These are phyloP conservation scores for Mycena pura DNA, from an alignment of 768 basidiomycete genomes.

Conservation along the genomic window DNA sequence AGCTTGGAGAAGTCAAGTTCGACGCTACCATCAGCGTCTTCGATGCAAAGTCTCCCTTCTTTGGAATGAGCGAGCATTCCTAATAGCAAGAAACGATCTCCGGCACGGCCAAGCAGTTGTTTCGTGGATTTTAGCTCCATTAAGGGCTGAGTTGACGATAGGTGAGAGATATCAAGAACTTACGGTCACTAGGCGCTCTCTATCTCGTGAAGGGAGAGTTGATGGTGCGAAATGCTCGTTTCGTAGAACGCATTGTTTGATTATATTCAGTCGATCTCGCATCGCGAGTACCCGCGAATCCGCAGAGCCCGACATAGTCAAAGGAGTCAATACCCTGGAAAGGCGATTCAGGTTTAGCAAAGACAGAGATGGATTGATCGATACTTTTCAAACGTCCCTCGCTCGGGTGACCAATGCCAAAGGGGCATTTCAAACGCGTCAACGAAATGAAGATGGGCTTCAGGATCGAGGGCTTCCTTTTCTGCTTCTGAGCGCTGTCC, in stretches of 20 bases:
- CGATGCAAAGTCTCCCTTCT: slow-evolving; percentile 89
- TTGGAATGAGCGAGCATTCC: slow-evolving; percentile 92
- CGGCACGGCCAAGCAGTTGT: slow-evolving; percentile 89
- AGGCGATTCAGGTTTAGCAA: slow-evolving; percentile 1
- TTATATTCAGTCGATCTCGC: slow-evolving; percentile 87
- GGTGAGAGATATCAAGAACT: slow-evolving; percentile 27
- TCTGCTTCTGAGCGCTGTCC: slow-evolving; percentile 56
- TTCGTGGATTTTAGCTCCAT: slow-evolving; percentile 90
- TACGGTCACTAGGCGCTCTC: slow-evolving; percentile 88
- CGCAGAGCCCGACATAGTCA: slow-evolving; percentile 82
- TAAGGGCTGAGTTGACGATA: neutral
- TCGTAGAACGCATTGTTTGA: slow-evolving; percentile 90
- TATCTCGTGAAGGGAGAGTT: slow-evolving; percentile 86
- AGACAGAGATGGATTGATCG: slow-evolving; percentile 23
- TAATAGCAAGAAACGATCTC: slow-evolving; percentile 89
- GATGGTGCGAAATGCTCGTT: slow-evolving; percentile 99
- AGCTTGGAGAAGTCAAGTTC: slow-evolving; percentile 87
- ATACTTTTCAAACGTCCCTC: slow-evolving; percentile 89
- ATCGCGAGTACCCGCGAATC: slow-evolving; percentile 81
- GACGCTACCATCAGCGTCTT: slow-evolving; percentile 92
- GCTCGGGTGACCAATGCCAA: slow-evolving; percentile 88
- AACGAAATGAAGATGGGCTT: slow-evolving; percentile 81
- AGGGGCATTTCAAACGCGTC: slow-evolving; percentile 96
- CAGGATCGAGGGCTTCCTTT: slow-evolving; percentile 76
- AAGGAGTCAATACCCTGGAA: slow-evolving; percentile 57